A percentile compares a stretch with the other conserved stretches of the same genome.
phyloP scores from a whole-genome alignment of 2,329 filamentous ascomycete species.

The Ophiocordyceps robertsii region DNA sequence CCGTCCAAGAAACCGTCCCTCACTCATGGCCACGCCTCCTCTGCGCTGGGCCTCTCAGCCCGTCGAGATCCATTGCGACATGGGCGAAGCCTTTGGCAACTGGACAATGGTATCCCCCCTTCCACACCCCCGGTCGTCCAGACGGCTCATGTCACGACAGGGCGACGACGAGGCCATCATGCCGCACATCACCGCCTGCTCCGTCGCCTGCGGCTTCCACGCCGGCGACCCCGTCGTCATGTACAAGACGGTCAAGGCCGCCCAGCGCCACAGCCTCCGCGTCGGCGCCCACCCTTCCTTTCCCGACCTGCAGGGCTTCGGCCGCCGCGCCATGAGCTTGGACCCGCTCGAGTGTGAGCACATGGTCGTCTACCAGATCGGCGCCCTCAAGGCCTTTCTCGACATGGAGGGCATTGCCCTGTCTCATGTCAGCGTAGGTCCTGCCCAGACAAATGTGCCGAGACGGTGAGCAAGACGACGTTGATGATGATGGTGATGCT shows the following conservation, averaged over 20 bases:
- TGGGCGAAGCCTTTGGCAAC: constrained; percentile 37
- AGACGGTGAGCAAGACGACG: background rate
- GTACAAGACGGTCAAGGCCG: constrained; percentile 42
- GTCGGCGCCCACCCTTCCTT: constrained; percentile 51
- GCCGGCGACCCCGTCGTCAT: constrained; percentile 52
- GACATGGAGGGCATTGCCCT: constrained; percentile 40
- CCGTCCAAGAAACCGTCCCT: background rate
- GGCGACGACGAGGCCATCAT: constrained; percentile 49
- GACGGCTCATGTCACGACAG: background rate
- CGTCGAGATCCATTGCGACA: constrained; percentile 32
- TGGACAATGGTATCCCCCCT: constrained; percentile 20
- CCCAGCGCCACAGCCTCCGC: constrained; percentile 41
- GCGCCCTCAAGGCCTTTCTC: constrained; percentile 46
- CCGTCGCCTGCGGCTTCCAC: constrained; percentile 48
- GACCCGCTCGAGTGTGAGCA: constrained; percentile 41
- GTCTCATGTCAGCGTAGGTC: constrained; percentile 46
- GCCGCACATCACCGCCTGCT: constrained; percentile 46
- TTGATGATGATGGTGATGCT: too few species aligned
- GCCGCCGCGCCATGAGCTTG: constrained; percentile 47
- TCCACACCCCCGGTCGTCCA: background rate
- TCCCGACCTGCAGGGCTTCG: constrained; percentile 53
- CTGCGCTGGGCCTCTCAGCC: background rate
- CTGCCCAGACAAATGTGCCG: background rate
- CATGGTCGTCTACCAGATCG: constrained; percentile 48
- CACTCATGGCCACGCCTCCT: background rate